Evolutionary conservation across 148 eudicot species (phyloP), one percentile per base, ranked within the genome.

Genomic region (Fagopyrum homotropicum): DNA sequence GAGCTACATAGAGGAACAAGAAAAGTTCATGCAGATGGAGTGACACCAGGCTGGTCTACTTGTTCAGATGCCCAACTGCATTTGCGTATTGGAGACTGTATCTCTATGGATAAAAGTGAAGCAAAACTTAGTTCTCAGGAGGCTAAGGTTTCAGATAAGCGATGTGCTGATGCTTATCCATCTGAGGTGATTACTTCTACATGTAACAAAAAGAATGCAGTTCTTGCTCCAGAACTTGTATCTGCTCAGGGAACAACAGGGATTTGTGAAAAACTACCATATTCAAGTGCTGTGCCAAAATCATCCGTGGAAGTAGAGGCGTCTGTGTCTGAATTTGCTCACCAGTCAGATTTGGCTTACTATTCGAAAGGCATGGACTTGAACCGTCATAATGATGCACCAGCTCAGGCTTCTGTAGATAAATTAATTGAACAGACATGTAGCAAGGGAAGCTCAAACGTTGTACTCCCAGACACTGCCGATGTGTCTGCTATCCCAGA

Each of bases 201-300:
- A 75, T 47, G 49, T 75, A 73, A 19, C 11, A 86, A 91, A 79
- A 82, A 85, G 81, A 72, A 57, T 72, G 89, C 81, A 79, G 73
- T 72, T 9, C 71, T 63, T 77, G 73, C 77, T 35, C 49, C 75
- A 52, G 80, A 73, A 76, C 77, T 81, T 40, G 80, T 57, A 76
- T 69, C 72, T 48, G 68, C 75, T 73, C 81, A 46, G 54, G 73
- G 76, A 15, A 8, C 70, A 16, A 57, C 79, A 56, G 73, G 76
- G 82, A 81, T 76, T 46, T 74, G 72, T 84, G 83, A 79, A 71
- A 48, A 73, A 43, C 43, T 77, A 70, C 48, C 55, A 43, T 76
- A 77, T 82, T 40, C 75, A 44, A 75, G 71, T 29, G 40, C 75
- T 49, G 51, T 69, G 26, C 43, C 71, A 44, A 78, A 44, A 74